phyloP scores from a whole-genome alignment of 2,329 filamentous ascomycete genomes.

The Didymella arachidicola region DNA sequence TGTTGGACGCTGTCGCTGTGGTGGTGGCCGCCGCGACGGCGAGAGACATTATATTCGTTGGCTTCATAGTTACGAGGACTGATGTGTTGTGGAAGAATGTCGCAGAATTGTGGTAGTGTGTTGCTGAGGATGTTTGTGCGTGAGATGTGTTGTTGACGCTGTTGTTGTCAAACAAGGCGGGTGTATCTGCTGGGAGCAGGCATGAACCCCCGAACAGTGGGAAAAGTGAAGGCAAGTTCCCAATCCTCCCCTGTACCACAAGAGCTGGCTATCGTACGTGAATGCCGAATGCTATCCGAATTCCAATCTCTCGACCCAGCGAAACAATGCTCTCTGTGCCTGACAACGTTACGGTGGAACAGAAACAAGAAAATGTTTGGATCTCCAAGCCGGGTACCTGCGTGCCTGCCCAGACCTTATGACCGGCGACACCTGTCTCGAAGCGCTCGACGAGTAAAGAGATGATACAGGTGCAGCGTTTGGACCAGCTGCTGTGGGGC shows the following conservation, averaged over 20 bases:
- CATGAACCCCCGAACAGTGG: constrained; percentile 3
- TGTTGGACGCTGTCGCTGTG: neutral
- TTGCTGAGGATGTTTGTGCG: neutral
- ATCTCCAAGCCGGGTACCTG: neutral
- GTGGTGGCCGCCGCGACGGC: neutral
- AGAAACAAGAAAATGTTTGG: neutral
- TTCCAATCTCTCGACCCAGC: constrained; percentile 3
- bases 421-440: constrained; percentile 1
- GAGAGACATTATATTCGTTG: constrained; percentile 1
- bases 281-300: neutral
- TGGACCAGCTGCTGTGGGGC: constrained; percentile 13
- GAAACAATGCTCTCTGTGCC: neutral
- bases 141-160: neutral
- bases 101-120: neutral
- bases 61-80: constrained; percentile 10
- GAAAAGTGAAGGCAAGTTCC: constrained; percentile 4
- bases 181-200: neutral
- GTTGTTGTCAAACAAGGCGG: constrained; percentile 12
- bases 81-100: neutral
- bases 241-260: neutral
- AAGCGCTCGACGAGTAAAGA: neutral
- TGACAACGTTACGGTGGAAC: neutral
- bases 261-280: neutral
- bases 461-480: constrained; percentile 12
- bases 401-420: constrained; percentile 1